Evolutionary conservation across 1,284 basidiomycete species (phyloP).

Genomic region (Apiotrichum veenhuisii): DNA sequence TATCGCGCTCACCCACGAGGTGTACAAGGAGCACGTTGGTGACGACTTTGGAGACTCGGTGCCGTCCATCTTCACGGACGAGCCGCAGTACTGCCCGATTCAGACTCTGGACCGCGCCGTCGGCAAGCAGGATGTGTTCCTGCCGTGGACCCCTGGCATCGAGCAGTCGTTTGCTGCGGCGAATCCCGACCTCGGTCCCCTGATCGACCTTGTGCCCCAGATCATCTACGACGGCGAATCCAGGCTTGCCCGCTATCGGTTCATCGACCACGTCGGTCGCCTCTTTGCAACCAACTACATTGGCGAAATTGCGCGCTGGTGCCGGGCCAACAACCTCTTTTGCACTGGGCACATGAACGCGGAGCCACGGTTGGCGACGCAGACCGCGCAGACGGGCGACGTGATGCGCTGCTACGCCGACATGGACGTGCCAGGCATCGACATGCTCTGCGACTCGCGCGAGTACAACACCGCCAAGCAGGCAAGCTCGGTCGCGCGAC

Average conservation of each 20-base stretch:
- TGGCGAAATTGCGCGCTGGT: conserved; percentile 28
- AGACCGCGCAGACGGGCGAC: conserved; percentile 28
- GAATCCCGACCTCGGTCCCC: background rate
- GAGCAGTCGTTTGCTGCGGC: conserved; percentile 12
- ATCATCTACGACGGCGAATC: conserved; percentile 27
- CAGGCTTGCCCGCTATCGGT: conserved; percentile 19
- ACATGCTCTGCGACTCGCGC: conserved; percentile 30
- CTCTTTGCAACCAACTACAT: conserved; percentile 23
- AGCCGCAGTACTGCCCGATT: conserved; percentile 28
- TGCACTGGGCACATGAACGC: conserved; percentile 30
- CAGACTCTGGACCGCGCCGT: conserved; percentile 15
- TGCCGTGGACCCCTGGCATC: conserved; percentile 27
- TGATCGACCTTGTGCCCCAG: conserved; percentile 24
- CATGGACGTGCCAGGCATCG: conserved; percentile 33
- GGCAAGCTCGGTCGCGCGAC: conserved; percentile 25
- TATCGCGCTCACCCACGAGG: conserved; percentile 30
- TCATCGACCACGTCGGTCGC: conserved; percentile 24
- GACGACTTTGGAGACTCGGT: conserved; percentile 26
- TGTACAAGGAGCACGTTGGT: conserved; percentile 24
- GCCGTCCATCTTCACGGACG: conserved; percentile 33
- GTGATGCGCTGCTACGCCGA: conserved; percentile 32
- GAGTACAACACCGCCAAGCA: conserved; percentile 38
- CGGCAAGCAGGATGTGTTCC: conserved; percentile 24
- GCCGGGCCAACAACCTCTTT: conserved; percentile 18
- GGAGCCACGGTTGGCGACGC: conserved; percentile 26